These are phyloP conservation scores for Populus pruinosa DNA, from an alignment of 345 rosid genomes.

Conservation along the genomic window DNA sequence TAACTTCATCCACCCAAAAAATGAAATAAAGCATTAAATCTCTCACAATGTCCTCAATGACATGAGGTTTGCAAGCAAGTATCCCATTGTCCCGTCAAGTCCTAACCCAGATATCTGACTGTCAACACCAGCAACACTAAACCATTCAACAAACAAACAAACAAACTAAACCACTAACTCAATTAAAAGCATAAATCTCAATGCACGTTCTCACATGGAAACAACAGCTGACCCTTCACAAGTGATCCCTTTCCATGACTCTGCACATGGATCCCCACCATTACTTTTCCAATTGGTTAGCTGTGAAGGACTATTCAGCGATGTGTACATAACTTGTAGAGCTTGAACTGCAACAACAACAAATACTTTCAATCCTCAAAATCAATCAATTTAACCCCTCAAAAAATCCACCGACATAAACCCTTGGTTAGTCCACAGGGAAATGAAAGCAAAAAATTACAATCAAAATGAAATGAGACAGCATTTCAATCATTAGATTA, in stretches of 20 bases:
- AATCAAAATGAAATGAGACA: neutral
- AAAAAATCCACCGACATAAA: neutral
- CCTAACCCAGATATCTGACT: slow-evolving; percentile 80
- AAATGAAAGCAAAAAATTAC: neutral
- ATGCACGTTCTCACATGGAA: slow-evolving; percentile 50
- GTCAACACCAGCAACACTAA: slow-evolving; percentile 21
- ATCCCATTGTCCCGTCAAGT: slow-evolving; percentile 86
- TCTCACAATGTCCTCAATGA: slow-evolving; percentile 76
- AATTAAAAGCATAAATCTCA: neutral
- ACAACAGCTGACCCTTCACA: slow-evolving; percentile 89
- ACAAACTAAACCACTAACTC: neutral
- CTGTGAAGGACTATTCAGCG: slow-evolving; percentile 78
- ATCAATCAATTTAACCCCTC: neutral
- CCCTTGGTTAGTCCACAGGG: neutral
- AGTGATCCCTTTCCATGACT: slow-evolving; percentile 89
- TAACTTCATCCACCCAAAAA: neutral
- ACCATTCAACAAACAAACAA: slow-evolving; percentile 3
- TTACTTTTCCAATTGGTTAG: slow-evolving; percentile 77
- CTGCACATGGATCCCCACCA: slow-evolving; percentile 93
- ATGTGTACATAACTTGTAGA: slow-evolving; percentile 74
- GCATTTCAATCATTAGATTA: neutral
- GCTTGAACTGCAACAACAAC: slow-evolving; percentile 60
- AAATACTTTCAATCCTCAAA: neutral
- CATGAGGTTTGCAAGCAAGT: slow-evolving; percentile 63
- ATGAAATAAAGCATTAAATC: slow-evolving; percentile 1